phyloP scores from a whole-genome alignment of 2,329 filamentous ascomycete species.

The Botrytis aclada region DNA sequence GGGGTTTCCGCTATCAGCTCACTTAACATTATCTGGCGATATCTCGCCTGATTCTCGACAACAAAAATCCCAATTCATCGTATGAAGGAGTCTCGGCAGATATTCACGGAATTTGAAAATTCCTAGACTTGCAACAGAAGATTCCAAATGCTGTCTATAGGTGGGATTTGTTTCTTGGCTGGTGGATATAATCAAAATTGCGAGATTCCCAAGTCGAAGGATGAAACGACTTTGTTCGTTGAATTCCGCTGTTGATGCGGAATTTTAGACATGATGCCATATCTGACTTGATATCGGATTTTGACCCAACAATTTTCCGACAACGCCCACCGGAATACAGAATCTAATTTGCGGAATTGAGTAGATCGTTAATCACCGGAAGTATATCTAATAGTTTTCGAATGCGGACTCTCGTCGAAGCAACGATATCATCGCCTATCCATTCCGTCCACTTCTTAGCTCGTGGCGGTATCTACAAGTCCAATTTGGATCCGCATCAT shows the following conservation, averaged over 20 bases:
- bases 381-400: not conserved
- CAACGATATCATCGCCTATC: not conserved
- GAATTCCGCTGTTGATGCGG: conserved; percentile 2
- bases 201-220: not conserved
- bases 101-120: not conserved
- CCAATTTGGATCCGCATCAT: not conserved
- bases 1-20: not conserved
- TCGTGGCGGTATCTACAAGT: not conserved
- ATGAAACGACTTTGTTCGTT: not conserved
- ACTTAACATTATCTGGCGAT: not conserved
- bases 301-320: not conserved
- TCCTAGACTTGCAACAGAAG: conserved; percentile 6
- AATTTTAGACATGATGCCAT: not conserved
- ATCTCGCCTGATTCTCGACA: not conserved
- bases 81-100: not conserved
- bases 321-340: not conserved
- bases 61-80: not conserved
- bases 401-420: not conserved
- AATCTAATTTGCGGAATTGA: not conserved
- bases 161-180: conserved; percentile 4
- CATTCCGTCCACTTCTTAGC: not conserved
- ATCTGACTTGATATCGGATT: not conserved
- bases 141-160: not conserved
- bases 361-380: not conserved
- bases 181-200: not conserved